phyloP scores from a whole-genome alignment of 2,329 filamentous ascomycete species.

The Cytospora leucostoma region DNA sequence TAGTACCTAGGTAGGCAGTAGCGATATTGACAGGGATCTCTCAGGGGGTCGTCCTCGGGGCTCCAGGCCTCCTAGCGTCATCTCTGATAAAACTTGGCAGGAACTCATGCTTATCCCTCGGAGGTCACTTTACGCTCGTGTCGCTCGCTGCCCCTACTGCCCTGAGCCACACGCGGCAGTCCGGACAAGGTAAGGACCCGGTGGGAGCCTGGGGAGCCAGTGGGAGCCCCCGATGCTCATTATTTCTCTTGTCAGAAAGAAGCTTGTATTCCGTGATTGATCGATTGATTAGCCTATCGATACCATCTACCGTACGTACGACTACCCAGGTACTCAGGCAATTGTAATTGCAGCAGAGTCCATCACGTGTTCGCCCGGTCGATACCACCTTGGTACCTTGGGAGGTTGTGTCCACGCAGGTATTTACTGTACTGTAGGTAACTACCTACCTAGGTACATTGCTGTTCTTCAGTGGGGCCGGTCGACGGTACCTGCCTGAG shows the following conservation, averaged over 20 bases:
- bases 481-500: no score
- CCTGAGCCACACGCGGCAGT: background rate
- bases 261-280: background rate
- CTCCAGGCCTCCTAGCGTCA: background rate
- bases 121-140: background rate
- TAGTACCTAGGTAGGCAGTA: background rate
- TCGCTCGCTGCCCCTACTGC: background rate
- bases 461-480: no score
- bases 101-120: background rate
- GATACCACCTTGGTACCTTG: no score
- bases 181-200: background rate
- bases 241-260: background rate
- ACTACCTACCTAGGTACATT: no score
- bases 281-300: background rate
- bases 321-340: no score
- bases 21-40: background rate
- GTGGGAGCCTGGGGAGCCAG: no score
- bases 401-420: no score
- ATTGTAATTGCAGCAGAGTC: no score
- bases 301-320: background rate
- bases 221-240: background rate
- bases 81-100: background rate
- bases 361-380: no score
- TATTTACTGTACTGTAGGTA: no score
- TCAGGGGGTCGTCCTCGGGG: background rate